phyloP scores from a whole-genome alignment of 208 protist genomes.

The Wallacemonas collosoma region DNA sequence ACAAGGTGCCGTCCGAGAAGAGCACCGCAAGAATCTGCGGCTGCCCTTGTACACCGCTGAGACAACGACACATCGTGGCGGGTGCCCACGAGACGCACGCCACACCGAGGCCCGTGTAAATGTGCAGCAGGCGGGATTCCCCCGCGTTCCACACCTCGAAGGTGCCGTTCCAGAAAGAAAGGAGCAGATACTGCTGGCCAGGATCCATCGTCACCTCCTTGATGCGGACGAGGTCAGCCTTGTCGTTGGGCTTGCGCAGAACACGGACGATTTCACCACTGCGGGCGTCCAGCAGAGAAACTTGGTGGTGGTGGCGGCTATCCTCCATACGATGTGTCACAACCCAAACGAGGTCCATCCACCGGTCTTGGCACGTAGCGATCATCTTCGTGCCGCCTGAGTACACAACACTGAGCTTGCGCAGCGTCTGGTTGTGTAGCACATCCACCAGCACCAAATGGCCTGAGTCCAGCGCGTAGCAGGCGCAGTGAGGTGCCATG shows the following conservation, averaged over 20 bases:
- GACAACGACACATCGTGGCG: slow-evolving; percentile 43
- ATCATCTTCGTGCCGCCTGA: slow-evolving; percentile 76
- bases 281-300: slow-evolving; percentile 74
- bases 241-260: slow-evolving; percentile 65
- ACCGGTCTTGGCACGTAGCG: slow-evolving; percentile 57
- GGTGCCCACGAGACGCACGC: slow-evolving; percentile 78
- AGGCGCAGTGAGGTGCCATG: slow-evolving; percentile 44
- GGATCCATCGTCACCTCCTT: slow-evolving; percentile 67
- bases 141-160: slow-evolving; percentile 86
- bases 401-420: slow-evolving; percentile 74
- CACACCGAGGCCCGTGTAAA: slow-evolving; percentile 72
- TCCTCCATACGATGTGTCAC: slow-evolving; percentile 62
- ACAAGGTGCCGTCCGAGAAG: slow-evolving; percentile 71
- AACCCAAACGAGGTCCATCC: slow-evolving; percentile 75
- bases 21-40: slow-evolving; percentile 75
- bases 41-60: slow-evolving; percentile 59
- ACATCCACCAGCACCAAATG: slow-evolving; percentile 72
- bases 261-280: slow-evolving; percentile 72
- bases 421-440: slow-evolving; percentile 46
- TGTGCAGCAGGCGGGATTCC: slow-evolving; percentile 64
- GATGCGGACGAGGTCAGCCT: slow-evolving; percentile 57
- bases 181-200: slow-evolving; percentile 57
- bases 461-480: slow-evolving; percentile 69
- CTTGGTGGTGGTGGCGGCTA: slow-evolving; percentile 68
- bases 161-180: slow-evolving; percentile 71